phyloP scores from a whole-genome alignment of 176 grass and related monocot species.

The sorghum (Sorghum bicolor) region Sorghum_bicolor_NCBIv3 NC_012872.2:72519501-72520000 shows the following conservation, averaged over 20 bases:
- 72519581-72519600: too few relatives aligned
- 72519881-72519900: too few relatives aligned
- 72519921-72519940: too few relatives aligned
- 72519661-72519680: too few relatives aligned
- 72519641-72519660: too few relatives aligned
- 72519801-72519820: neutral
- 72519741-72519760: neutral
- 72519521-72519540: constrained; percentile 25
- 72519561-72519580: neutral
- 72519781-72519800: neutral
- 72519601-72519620: neutral
- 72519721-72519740: neutral
- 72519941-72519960: too few relatives aligned
- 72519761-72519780: too few relatives aligned
- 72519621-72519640: neutral
- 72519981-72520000: neutral
- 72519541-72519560: constrained; percentile 1
- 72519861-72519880: too few relatives aligned
- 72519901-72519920: too few relatives aligned
- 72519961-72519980: neutral
- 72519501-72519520: neutral
- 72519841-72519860: neutral
- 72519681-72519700: neutral
- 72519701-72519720: neutral
- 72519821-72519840: neutral